Evolutionary conservation across 192 early-diverging fungal genomes (phyloP).

Genomic region (Dispira simplex): DNA sequence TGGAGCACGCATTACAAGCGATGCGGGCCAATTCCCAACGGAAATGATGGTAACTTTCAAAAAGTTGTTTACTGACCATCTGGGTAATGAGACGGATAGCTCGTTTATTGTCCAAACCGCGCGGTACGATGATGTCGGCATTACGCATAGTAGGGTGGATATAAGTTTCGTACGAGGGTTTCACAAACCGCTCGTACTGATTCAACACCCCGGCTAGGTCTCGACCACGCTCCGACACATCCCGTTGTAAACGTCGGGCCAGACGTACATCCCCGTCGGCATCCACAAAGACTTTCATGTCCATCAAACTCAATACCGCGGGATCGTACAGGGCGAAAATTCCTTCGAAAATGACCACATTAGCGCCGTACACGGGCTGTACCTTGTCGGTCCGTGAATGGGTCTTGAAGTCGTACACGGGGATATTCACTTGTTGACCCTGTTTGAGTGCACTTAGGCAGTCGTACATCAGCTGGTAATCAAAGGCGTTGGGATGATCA

Average conservation of each 20-base stretch:
- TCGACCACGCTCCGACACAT: constrained; percentile 80
- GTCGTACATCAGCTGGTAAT: constrained; percentile 58
- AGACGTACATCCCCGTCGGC: constrained; percentile 88
- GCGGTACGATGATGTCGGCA: constrained; percentile 88
- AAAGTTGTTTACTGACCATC: constrained; percentile 70
- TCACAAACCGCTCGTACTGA: constrained; percentile 89
- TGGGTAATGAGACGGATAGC: constrained; percentile 88
- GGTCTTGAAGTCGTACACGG: constrained; percentile 82
- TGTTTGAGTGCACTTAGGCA: constrained; percentile 61
- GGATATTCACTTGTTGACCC: constrained; percentile 63
- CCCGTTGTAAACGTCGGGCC: constrained; percentile 72
- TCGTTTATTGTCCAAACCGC: constrained; percentile 76
- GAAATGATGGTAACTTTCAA: constrained; percentile 34
- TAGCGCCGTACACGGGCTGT: constrained; percentile 77
- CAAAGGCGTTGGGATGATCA: constrained; percentile 85
- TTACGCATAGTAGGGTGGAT: constrained; percentile 86
- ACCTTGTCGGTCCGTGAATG: constrained; percentile 56
- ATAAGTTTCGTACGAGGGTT: constrained; percentile 83
- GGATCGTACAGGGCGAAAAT: constrained; percentile 93
- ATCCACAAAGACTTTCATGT: constrained; percentile 85
- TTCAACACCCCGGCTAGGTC: constrained; percentile 72
- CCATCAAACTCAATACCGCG: constrained; percentile 64
- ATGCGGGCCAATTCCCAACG: constrained; percentile 37
- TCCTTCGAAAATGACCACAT: constrained; percentile 93
- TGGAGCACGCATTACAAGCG: constrained; percentile 7